Base-by-base conservation (phyloP, 192 early-diverging fungal genomes). In the Linnemannia elongata region DNA sequence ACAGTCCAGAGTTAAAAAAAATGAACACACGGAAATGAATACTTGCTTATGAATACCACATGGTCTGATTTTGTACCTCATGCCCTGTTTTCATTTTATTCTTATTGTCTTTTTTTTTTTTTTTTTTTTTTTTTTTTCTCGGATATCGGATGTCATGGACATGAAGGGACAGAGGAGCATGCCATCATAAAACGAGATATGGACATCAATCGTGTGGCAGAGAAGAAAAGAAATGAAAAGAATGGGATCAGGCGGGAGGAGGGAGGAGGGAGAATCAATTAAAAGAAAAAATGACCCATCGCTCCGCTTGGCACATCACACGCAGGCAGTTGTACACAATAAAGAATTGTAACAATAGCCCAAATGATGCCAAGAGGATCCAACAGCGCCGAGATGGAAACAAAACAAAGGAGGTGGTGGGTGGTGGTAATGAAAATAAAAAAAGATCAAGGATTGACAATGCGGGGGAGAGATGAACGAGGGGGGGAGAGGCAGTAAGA, bases 1-100 rank as follows among this genome's bases (percentile, higher is more conserved):
- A 66, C 12, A 15, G 60, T 66, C 17, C 12, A 27, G 3, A 12
- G 60, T 30, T 6, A 30, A 63, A 55, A 12, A 33, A 33, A 33
- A 45, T 35, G 36, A 72, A 41, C 44, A 52, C 49, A 60, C 55
- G 5, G 17, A 60, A 27, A 66, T 66, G 60, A 66, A 66, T 66
- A 66, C 60, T 30, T 63, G 60, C 60, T 63, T 30, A 33, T 66
- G 60, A 66, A 66, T 66, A 66, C 60, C 60, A 66, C 60, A 66
- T 66, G 60, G 60, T 66, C 60, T 1, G 30, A 33, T 35, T 27
- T 27, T 66, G 10, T 15, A 27, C 12, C 60, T 66, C 12, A 35
- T 33, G 20, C 44, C 44, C 7, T 45, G 44, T 45, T 45, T 45
- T 45, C 44, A 45, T 45, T 45, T 45, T 13, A 45, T 66, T 66